Conservation (phyloP, 1,284 basidiomycete genomes). For the Malassezia brasiliensis region DNA sequence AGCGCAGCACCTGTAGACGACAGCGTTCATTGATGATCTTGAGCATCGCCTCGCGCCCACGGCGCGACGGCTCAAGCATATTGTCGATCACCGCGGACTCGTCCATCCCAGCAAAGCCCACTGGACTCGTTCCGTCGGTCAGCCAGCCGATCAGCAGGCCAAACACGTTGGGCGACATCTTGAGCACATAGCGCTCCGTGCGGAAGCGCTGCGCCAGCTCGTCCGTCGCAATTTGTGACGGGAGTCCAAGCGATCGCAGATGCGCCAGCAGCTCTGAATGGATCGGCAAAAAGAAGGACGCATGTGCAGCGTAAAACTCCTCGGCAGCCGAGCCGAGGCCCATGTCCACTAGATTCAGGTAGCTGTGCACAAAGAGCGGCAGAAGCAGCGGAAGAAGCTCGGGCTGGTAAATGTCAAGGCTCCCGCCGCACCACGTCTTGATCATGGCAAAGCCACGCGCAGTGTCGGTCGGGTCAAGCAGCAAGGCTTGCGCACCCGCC, state of each 20-base stretch:
- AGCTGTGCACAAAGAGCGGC: slow-evolving; percentile 94
- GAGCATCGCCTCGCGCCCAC: slow-evolving; percentile 65
- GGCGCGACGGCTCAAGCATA: slow-evolving; percentile 47
- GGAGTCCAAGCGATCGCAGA: slow-evolving; percentile 70
- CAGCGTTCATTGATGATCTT: slow-evolving; percentile 87
- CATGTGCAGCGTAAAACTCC: slow-evolving; percentile 65
- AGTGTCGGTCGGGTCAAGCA: slow-evolving; percentile 76
- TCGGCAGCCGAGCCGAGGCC: slow-evolving; percentile 71
- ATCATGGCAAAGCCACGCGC: slow-evolving; percentile 76
- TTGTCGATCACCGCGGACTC: slow-evolving; percentile 65
- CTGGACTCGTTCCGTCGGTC: slow-evolving; percentile 80
- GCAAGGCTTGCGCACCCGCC: slow-evolving; percentile 64
- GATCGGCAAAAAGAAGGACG: slow-evolving; percentile 59
- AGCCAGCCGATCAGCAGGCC: slow-evolving; percentile 89
- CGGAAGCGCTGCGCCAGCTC: slow-evolving; percentile 74
- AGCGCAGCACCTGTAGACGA: slow-evolving; percentile 59
- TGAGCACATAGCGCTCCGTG: slow-evolving; percentile 78
- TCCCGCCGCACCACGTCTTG: slow-evolving; percentile 87
- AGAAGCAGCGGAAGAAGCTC: slow-evolving; percentile 86
- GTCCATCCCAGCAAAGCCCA: slow-evolving; percentile 62
- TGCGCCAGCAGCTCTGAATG: slow-evolving; percentile 69
- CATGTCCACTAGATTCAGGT: slow-evolving; percentile 81
- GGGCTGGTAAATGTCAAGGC: slow-evolving; percentile 72
- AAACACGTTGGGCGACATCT: slow-evolving; percentile 84
- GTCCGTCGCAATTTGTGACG: slow-evolving; percentile 69